Evolutionary conservation across 805 yeast genomes (phyloP).

Genomic region (Cyberlindnera bimundalis): DNA sequence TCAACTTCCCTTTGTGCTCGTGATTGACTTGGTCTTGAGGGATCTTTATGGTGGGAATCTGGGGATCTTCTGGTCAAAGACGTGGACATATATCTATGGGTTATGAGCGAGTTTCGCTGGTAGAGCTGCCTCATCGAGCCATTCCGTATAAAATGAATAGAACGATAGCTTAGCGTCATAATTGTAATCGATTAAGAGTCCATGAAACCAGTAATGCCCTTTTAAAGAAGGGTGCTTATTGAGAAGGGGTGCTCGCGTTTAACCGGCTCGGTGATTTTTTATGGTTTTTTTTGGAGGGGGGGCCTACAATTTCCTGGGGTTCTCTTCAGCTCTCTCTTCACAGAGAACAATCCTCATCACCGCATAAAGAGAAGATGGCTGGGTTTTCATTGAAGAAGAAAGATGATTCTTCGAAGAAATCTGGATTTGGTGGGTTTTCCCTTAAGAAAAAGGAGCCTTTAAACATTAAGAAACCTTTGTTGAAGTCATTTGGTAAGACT

Average conservation of each 20-base stretch:
- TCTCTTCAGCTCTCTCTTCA: too few relatives aligned
- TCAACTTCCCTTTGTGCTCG: neutral
- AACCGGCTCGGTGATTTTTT: too few relatives aligned
- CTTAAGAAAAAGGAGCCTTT: constrained; percentile 23
- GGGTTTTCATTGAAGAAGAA: constrained; percentile 38
- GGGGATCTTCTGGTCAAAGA: neutral
- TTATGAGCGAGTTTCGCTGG: neutral
- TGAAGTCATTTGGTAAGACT: constrained; percentile 17
- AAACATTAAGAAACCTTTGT: constrained; percentile 2
- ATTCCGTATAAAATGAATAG: neutral
- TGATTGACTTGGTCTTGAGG: neutral
- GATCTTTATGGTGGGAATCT: neutral
- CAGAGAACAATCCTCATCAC: too few relatives aligned
- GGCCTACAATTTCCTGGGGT: too few relatives aligned
- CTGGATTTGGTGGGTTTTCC: constrained; percentile 31
- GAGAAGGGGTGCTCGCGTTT: too few relatives aligned
- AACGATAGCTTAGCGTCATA: neutral
- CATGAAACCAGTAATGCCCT: too few relatives aligned
- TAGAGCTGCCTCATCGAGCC: neutral
- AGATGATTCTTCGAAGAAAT: constrained; percentile 6
- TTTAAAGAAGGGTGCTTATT: too few relatives aligned
- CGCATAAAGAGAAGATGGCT: constrained; percentile 29
- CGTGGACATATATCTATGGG: constrained; percentile 2
- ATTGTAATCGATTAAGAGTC: too few relatives aligned
- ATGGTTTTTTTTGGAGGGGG: too few relatives aligned